These are phyloP conservation scores for Nymphaea thermarum DNA, from an alignment of 164 flowering plant genomes.

Conservation along the genomic window DNA sequence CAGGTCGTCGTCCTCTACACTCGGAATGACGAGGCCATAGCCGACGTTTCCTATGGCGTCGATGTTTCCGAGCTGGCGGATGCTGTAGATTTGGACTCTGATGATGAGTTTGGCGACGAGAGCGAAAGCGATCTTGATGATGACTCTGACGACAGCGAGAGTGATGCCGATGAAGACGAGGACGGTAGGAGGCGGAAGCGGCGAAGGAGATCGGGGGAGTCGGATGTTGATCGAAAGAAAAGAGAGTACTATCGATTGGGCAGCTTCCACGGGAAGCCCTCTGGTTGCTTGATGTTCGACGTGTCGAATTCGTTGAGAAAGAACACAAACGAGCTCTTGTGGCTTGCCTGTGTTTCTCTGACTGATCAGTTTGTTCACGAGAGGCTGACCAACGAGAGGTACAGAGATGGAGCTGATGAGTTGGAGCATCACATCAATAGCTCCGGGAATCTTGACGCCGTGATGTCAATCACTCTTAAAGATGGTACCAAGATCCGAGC, in stretches of 20 bases:
- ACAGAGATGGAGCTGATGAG: conserved; percentile 86
- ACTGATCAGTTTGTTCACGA: conserved; percentile 95
- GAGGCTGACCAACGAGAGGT: conserved; percentile 84
- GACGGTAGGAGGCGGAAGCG: conserved; percentile 34
- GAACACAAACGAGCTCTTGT: conserved; percentile 81
- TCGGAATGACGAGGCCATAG: conserved; percentile 61
- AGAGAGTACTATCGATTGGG: conserved; percentile 68
- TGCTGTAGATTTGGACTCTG: conserved; percentile 49
- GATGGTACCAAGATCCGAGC: conserved; percentile 87
- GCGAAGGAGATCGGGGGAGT: conserved; percentile 27
- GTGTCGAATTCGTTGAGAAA: conserved; percentile 62
- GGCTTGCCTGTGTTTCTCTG: conserved; percentile 92
- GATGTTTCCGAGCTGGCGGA: conserved; percentile 60
- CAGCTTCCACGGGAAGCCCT: conserved; percentile 92
- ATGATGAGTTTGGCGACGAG: conserved; percentile 44
- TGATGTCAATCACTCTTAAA: conserved; percentile 77
- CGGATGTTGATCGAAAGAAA: conserved; percentile 39
- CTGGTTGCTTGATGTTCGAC: conserved; percentile 89
- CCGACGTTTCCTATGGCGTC: conserved; percentile 77
- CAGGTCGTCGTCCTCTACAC: conserved; percentile 66
- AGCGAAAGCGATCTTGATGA: conserved; percentile 23
- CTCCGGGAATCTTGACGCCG: conserved; percentile 68
- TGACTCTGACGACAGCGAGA: conserved; percentile 34
- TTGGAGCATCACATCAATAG: conserved; percentile 88
- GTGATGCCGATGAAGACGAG: conserved; percentile 24